These are phyloP conservation scores for Candida maesae DNA, from an alignment of 805 yeast species.

Conservation along the genomic window DNA sequence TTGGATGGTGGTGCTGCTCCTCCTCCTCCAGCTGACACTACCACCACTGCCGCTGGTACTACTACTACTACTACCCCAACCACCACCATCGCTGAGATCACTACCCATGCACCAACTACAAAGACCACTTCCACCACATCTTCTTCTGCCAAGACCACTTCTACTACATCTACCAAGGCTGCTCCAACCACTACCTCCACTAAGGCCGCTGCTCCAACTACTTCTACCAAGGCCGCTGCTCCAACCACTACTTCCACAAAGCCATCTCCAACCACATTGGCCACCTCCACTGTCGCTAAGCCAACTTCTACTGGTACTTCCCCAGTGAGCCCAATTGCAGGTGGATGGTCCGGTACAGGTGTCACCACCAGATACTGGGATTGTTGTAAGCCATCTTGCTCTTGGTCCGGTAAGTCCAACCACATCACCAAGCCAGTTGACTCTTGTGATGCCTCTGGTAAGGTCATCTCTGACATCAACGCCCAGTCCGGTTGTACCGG, in stretches of 20 bases:
- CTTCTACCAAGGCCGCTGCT: conserved; percentile 1
- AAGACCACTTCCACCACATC: no score
- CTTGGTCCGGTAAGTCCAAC: conserved; percentile 14
- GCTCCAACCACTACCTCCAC: background rate
- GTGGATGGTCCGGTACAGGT: conserved; percentile 16
- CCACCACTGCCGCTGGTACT: conserved; percentile 18
- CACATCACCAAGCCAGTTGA: conserved; percentile 7
- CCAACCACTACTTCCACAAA: background rate
- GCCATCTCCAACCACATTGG: no score
- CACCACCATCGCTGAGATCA: conserved; percentile 23
- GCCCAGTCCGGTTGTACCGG: conserved; percentile 15
- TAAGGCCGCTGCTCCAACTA: background rate
- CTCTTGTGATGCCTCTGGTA: conserved; percentile 14
- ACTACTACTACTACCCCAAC: conserved; percentile 23
- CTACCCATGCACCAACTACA: conserved; percentile 23
- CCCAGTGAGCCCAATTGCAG: no score
- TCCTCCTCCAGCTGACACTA: no score
- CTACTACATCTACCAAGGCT: background rate
- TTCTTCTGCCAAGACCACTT: background rate
- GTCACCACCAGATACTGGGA: conserved; percentile 16
- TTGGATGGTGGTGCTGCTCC: conserved; percentile 13
- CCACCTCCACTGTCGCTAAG: background rate
- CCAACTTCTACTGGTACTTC: background rate
- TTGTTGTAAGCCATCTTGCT: conserved; percentile 14
- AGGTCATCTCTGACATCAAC: conserved; percentile 9